Percentiles rank a stretch among this genome's conserved stretches.
phyloP scores from a whole-genome alignment of 2,329 filamentous ascomycete genomes.

The Hymenoscyphus fructigenus region DNA sequence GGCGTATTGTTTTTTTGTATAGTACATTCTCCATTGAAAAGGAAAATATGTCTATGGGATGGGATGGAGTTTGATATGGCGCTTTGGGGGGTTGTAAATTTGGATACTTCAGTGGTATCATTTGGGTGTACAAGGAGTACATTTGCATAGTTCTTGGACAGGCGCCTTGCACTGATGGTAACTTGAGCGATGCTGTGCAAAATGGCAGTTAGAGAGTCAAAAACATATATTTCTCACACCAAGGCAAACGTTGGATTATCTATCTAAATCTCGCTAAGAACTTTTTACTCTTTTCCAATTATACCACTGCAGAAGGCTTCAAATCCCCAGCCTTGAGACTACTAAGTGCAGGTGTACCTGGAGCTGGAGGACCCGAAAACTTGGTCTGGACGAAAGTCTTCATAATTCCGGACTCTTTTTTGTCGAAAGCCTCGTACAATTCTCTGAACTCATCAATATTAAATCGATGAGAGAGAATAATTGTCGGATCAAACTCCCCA shows the following conservation, averaged over 20 bases:
- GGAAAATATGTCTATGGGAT: not conserved
- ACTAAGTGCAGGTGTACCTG: constrained; percentile 52
- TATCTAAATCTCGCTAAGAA: not conserved
- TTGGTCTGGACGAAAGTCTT: constrained; percentile 70
- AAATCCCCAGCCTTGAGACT: constrained; percentile 32
- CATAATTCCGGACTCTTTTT: constrained; percentile 67
- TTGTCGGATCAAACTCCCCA: constrained; percentile 69
- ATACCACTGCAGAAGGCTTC: constrained; percentile 16
- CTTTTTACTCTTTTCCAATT: not conserved
- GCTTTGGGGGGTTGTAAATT: not conserved
- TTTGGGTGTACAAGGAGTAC: not conserved
- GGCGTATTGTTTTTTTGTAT: not conserved
- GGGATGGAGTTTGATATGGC: not conserved
- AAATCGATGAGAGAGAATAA: constrained; percentile 80
- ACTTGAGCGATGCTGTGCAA: not conserved
- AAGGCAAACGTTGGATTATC: not conserved
- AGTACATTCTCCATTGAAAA: not conserved
- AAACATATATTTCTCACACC: not conserved
- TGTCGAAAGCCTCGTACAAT: constrained; percentile 61
- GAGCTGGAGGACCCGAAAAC: constrained; percentile 51
- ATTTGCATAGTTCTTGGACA: not conserved
- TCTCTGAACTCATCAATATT: constrained; percentile 70
- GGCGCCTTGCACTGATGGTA: not conserved
- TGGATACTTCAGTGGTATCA: not conserved
- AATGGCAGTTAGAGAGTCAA: not conserved